Evolutionary conservation across 768 basidiomycete genomes (phyloP), one percentile per base, ranked within the genome.

Genomic region (Russula virescens): DNA sequence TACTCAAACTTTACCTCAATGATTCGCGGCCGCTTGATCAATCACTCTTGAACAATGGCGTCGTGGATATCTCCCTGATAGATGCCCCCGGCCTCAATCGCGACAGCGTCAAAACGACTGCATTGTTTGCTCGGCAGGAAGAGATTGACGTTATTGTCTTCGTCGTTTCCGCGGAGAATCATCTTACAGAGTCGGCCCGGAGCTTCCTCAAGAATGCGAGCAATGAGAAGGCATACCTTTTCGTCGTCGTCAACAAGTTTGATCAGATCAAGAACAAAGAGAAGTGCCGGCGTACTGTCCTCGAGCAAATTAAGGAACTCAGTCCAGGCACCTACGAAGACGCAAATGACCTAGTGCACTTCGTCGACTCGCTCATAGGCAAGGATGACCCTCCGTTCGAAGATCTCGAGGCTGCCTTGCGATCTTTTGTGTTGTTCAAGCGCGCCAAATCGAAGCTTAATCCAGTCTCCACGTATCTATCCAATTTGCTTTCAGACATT

Each of bases 141-240:
- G 95, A 98, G 75, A 98, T 99, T 49, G 97, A 99, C 72, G 96
- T 99, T 25, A 85, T 99, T 61, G 96, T 99, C 60, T 99, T 98
- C 73, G 94, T 98, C 68, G 94, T 97, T 54, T 94, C 91, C 0
- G 94, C 97, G 4, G 95, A 97, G 77, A 98, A 99, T 74, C 96
- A 98, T 78, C 96, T 99, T 74, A 99, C 97, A 0, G 81, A 95
- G 21, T 96, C 94, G 5, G 89, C 94, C 16, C 91, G 89, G 72
- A 94, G 98, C 73, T 98, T 99, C 80, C 81, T 99, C 51, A 83
- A 78, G 78, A 92, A 85, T 69, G 94, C 96, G 2, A 91, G 89
- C 77, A 89, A 92, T 69, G 97, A 99, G 77, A 98, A 98, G 79
- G 94, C 96, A 0, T 96, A 95, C 72, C 78, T 99, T 53, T 99